These are phyloP conservation scores for Lagenaria siceraria DNA, from an alignment of 306 rosid genomes.

Conservation along the genomic window DNA sequence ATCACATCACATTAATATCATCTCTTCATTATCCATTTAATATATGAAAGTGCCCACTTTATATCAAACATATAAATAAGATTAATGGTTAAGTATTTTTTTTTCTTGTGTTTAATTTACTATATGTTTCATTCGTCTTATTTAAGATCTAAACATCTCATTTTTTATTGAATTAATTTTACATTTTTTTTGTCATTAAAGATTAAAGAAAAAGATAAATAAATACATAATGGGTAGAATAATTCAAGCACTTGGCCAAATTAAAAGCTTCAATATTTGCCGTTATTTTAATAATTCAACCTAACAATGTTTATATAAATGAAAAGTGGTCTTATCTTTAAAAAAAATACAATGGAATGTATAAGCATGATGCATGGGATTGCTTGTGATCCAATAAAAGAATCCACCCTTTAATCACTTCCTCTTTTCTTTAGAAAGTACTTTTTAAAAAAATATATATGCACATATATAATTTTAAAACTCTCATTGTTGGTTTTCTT, in stretches of 20 bases:
- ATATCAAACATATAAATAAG: neutral
- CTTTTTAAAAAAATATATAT: neutral
- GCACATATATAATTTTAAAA: neutral
- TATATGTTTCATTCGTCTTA: neutral
- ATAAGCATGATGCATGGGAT: neutral
- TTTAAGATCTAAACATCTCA: neutral
- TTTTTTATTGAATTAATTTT: neutral
- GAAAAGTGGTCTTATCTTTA: neutral
- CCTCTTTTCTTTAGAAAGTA: neutral
- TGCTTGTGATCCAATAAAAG: constrained; percentile 4
- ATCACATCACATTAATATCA: neutral
- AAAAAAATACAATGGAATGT: neutral
- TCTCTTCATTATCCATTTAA: neutral
- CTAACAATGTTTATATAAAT: neutral
- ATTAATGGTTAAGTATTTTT: neutral
- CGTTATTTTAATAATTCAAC: neutral
- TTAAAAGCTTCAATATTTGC: neutral
- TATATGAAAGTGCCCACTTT: neutral
- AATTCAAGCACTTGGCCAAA: neutral
- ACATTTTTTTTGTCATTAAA: neutral
- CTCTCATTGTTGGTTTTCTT: neutral
- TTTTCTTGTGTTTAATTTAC: neutral
- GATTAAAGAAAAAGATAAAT: neutral
- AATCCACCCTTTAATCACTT: neutral
- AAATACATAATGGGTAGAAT: neutral